Evolutionary conservation across 2,329 filamentous ascomycete species (phyloP), one percentile per base, ranked within the genome.

Genomic region (Aureobasidium sp.): DNA sequence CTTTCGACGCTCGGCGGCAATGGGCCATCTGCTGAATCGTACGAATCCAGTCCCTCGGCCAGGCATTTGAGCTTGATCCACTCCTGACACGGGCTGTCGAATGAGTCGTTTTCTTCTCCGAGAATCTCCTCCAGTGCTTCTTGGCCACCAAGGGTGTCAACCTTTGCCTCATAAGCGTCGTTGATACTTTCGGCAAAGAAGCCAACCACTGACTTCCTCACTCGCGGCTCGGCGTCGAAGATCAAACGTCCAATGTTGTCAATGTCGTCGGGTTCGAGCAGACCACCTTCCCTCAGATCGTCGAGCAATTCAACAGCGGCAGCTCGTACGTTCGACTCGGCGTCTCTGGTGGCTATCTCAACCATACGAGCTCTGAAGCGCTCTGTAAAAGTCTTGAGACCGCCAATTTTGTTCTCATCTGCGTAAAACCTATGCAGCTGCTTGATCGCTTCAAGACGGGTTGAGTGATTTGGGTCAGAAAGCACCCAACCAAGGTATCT

Each of bases 401-500:
- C 83, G 48, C 80, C 81, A 66, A 95, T 84, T 71, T 91, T 91
- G 59, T 91, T 86, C 66, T 90, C 87, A 63, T 90, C 86, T 69
- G 86, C 87, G 75, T 95, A 93, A 5, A 99, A 82, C 62, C 84
- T 86, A 25, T 84, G 81, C 15, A 99, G 80, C 73, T 97, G 91
- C 69, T 87, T 90, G 45, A 99, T 77, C 2, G 95, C 91, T 73
- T 96, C 91, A n/a, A 87, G 82, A 60, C 94, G 85, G 25, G 90
- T 92, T 9, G 85, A 77, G 0, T 87, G 81, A 64, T 87, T 82
- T 3, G 86, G 82, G 72, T 99, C 94, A 5, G 92, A 96, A 34
- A 99, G 81, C 70, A 96, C 87, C 94, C 94, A 99, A 58, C 94
- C 94, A 6, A 99, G 81, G 70, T 99, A 99, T 64, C 94, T 87